Conservation (phyloP, 2,329 filamentous ascomycete species). For the Emericellopsis cladophorae region DNA sequence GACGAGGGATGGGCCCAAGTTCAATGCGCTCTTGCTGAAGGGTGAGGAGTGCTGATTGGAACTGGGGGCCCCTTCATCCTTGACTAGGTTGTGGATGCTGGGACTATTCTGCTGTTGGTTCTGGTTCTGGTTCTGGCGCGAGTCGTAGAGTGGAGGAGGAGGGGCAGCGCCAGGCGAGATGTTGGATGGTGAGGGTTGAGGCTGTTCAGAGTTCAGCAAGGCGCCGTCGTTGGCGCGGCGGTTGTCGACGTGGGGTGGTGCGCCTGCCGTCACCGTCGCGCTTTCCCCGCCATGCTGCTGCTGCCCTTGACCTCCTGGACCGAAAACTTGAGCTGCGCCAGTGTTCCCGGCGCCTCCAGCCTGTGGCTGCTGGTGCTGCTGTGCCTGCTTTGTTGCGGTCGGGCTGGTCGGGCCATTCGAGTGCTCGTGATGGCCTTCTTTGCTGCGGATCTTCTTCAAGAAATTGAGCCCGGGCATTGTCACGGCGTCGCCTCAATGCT, state of each 20-base stretch:
- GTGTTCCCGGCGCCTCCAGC: background rate
- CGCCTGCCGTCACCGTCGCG: background rate
- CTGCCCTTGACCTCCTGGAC: conserved; percentile 1
- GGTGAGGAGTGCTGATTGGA: conserved; percentile 6
- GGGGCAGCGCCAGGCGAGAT: background rate
- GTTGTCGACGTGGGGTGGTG: conserved; percentile 4
- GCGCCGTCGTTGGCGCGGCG: conserved; percentile 4
- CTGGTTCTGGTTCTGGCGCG: conserved; percentile 5
- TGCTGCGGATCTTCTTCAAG: conserved; percentile 97
- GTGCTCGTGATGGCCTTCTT: conserved; percentile 65
- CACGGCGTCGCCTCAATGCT: too few species aligned
- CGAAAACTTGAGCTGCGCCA: background rate
- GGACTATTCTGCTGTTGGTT: background rate
- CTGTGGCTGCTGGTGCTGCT: background rate
- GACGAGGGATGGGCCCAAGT: conserved; percentile 9
- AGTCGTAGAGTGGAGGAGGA: conserved; percentile 6
- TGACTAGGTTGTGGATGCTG: conserved; percentile 38
- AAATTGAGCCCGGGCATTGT: conserved; percentile 92
- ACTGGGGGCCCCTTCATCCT: conserved; percentile 32
- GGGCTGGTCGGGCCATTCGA: background rate
- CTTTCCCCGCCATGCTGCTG: background rate
- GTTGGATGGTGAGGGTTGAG: conserved; percentile 2
- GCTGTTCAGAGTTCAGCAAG: background rate
- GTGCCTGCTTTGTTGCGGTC: background rate
- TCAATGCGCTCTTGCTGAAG: conserved; percentile 6